Conservation (phyloP, 2,329 filamentous ascomycete species). For the Fusarium sp. region DNA sequence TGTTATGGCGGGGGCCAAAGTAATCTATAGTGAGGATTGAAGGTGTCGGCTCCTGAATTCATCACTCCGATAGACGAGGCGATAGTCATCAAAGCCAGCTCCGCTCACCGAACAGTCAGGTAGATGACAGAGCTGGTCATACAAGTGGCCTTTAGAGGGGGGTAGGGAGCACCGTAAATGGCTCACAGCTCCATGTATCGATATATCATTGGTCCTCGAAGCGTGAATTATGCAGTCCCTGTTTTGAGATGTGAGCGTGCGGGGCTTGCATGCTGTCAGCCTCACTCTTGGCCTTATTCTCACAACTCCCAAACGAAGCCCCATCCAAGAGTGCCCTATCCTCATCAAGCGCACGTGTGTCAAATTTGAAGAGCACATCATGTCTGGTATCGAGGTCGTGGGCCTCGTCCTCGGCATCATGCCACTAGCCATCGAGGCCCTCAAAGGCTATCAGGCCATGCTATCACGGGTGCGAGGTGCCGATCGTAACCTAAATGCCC, state of each 20-base stretch:
- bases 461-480: not conserved
- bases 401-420: not conserved
- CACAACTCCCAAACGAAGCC: not conserved
- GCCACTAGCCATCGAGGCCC: not conserved
- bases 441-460: not conserved
- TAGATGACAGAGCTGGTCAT: not conserved
- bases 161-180: not conserved
- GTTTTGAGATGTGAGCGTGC: not conserved
- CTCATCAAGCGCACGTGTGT: not conserved
- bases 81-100: not conserved
- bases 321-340: not conserved
- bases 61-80: not conserved
- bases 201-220: not conserved
- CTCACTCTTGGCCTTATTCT: not conserved
- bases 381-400: not conserved
- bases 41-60: not conserved
- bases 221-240: not conserved
- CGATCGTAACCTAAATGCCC: not conserved
- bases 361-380: not conserved
- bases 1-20: not conserved
- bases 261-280: not conserved
- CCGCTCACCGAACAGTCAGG: not conserved
- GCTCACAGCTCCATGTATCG: not conserved
- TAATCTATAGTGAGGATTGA: not conserved
- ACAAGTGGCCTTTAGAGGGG: not conserved